Evolutionary conservation across 306 rosid species (phyloP).

Genomic region (Dryas drummondii): DNA sequence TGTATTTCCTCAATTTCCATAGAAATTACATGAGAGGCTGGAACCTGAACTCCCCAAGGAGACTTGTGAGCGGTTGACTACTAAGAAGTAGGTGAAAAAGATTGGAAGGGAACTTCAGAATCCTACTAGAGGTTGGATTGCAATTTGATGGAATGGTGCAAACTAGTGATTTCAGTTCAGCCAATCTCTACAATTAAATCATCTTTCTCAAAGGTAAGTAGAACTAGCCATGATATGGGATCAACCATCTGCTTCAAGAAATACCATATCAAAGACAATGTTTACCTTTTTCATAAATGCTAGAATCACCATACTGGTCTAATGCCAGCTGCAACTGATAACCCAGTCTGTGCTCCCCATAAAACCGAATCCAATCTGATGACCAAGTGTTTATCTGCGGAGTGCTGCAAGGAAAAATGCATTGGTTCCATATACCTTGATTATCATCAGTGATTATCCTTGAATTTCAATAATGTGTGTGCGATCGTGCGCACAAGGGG

Average conservation of each 20-base stretch:
- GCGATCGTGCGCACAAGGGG: not conserved
- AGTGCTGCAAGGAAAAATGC: conserved; percentile 53
- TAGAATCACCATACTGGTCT: conserved; percentile 63
- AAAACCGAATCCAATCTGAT: conserved; percentile 88
- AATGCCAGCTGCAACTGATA: conserved; percentile 74
- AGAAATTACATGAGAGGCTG: not conserved
- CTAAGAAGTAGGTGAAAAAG: not conserved
- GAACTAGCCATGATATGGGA: not conserved
- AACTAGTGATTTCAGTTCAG: not conserved
- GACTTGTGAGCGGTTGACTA: not conserved
- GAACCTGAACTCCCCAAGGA: not conserved
- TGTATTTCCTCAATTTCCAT: not conserved
- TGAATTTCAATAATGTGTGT: not conserved
- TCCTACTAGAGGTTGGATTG: not conserved
- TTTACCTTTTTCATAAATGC: conserved; percentile 77
- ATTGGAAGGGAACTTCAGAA: not conserved
- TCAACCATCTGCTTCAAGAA: conserved; percentile 6
- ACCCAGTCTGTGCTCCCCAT: conserved; percentile 78
- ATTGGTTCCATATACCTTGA: conserved; percentile 14
- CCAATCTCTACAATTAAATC: not conserved
- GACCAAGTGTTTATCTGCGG: conserved; percentile 91
- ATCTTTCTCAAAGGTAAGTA: not conserved
- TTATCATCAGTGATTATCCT: not conserved
- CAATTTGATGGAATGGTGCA: not conserved
- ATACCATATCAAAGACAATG: conserved; percentile 1